Evolutionary conservation across 768 basidiomycete species (phyloP).

Genomic region (Kwoniella sp.): DNA sequence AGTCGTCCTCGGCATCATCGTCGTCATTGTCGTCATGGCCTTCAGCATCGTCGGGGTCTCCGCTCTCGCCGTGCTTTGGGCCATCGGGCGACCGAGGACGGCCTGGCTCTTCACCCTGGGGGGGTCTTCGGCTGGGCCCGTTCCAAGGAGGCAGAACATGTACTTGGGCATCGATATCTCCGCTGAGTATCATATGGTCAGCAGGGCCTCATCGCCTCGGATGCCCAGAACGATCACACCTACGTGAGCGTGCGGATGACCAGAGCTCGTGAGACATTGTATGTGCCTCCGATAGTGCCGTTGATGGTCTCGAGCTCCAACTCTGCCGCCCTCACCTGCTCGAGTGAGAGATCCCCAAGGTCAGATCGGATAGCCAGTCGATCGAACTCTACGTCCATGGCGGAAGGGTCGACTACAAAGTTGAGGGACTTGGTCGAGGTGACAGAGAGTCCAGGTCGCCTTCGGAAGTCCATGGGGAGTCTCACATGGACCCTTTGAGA

Average conservation of each 20-base stretch:
- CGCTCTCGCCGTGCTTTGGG: background rate
- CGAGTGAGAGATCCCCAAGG: constrained; percentile 16
- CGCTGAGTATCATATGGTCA: background rate
- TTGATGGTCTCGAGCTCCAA: constrained; percentile 16
- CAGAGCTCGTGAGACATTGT: constrained; percentile 27
- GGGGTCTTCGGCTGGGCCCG: constrained; percentile 4
- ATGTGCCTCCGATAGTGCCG: constrained; percentile 25
- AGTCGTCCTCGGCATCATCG: constrained; percentile 3
- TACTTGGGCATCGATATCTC: constrained; percentile 36
- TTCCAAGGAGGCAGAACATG: constrained; percentile 18
- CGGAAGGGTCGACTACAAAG: constrained; percentile 18
- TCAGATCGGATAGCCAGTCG: constrained; percentile 13
- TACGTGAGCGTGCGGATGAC: constrained; percentile 24
- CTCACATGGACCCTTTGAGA: too few relatives aligned
- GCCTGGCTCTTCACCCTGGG: background rate
- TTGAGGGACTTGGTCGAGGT: constrained; percentile 6
- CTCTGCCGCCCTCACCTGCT: constrained; percentile 4
- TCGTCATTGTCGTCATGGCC: constrained; percentile 5
- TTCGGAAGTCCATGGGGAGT: too few relatives aligned
- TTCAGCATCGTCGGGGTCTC: background rate
- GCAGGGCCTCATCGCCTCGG: background rate
- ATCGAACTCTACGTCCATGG: constrained; percentile 11
- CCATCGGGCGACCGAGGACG: background rate
- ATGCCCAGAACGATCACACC: background rate
- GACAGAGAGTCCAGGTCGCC: constrained; percentile 14